Conservation (phyloP, 2,329 filamentous ascomycete species). For the Fusarium dimerum region DNA sequence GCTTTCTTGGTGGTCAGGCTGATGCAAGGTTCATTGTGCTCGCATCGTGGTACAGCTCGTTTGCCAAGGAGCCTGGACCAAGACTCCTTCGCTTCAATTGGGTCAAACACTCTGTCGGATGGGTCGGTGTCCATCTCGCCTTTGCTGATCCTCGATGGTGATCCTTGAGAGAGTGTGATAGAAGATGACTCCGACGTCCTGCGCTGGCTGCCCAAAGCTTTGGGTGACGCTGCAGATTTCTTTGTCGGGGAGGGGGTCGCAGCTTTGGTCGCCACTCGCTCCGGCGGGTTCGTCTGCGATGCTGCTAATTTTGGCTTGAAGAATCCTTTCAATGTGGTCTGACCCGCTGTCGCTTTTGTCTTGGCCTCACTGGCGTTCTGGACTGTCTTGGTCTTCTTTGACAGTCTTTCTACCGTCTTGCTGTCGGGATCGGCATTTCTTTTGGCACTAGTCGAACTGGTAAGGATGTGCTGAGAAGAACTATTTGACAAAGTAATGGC, state of each 20-base stretch:
- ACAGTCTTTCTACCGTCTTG: conserved; percentile 3
- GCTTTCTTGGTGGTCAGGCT: conserved; percentile 84
- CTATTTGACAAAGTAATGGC: background rate
- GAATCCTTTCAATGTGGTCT: conserved; percentile 73
- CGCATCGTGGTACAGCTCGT: conserved; percentile 74
- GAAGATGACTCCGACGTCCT: background rate
- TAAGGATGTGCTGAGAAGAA: background rate
- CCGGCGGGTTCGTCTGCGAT: conserved; percentile 8
- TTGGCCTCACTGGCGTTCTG: conserved; percentile 31
- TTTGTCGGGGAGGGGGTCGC: conserved; percentile 17
- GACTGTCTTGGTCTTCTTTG: conserved; percentile 31
- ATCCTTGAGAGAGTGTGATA: background rate
- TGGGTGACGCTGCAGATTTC: conserved; percentile 6
- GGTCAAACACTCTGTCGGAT: conserved; percentile 58
- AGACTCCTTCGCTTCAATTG: conserved; percentile 72
- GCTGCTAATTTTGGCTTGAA: conserved; percentile 58
- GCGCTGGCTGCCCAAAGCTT: background rate
- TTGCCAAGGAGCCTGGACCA: conserved; percentile 85
- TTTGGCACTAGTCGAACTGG: conserved; percentile 10
- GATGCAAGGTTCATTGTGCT: conserved; percentile 86
- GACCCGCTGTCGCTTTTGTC: conserved; percentile 35
- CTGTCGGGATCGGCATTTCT: conserved; percentile 13
- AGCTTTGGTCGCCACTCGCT: conserved; percentile 4
- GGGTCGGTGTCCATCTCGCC: conserved; percentile 11
- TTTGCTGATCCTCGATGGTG: conserved; percentile 2